Percentiles rank a stretch among this genome's conserved stretches.
Evolutionary conservation across 2,329 filamentous ascomycete species (phyloP).

Genomic region (Teratosphaeria viscida): DNA sequence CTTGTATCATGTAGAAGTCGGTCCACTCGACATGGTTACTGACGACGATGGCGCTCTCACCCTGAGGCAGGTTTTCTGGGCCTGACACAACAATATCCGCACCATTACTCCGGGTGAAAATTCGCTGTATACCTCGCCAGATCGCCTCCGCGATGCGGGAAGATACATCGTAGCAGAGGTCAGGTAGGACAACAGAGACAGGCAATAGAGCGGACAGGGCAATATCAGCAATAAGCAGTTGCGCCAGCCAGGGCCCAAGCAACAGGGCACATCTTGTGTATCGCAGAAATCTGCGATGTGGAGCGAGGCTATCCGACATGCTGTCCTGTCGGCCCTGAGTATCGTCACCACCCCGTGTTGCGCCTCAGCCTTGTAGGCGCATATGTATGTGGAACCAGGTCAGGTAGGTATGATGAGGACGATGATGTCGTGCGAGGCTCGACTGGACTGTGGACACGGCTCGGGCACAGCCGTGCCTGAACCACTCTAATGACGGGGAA

Average conservation of each 20-base stretch:
- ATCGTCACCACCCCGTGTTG: not conserved
- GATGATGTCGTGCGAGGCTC: not conserved
- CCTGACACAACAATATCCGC: constrained; percentile 45
- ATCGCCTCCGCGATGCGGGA: constrained; percentile 45
- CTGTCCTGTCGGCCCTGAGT: not conserved
- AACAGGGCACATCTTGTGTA: constrained; percentile 16
- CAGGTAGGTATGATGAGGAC: not conserved
- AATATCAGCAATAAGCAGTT: constrained; percentile 43
- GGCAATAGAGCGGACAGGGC: constrained; percentile 28
- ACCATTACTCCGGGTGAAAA: constrained; percentile 46
- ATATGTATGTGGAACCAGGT: not conserved
- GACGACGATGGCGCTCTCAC: constrained; percentile 52
- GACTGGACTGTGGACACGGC: not conserved
- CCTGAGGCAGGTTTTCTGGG: constrained; percentile 35
- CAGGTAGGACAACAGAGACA: constrained; percentile 29
- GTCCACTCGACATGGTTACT: constrained; percentile 52
- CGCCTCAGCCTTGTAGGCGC: not conserved
- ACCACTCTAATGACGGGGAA: not conserved
- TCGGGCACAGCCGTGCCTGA: not conserved
- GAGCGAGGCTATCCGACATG: not conserved
- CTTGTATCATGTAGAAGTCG: constrained; percentile 56
- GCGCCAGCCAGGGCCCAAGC: constrained; percentile 42
- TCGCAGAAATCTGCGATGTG: not conserved
- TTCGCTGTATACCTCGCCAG: constrained; percentile 48
- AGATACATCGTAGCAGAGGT: constrained; percentile 43